A percentile compares a stretch with the other conserved stretches of the same genome.
Evolutionary conservation across 2,329 filamentous ascomycete genomes (phyloP).

Genomic region (Colletotrichum shisoi): DNA sequence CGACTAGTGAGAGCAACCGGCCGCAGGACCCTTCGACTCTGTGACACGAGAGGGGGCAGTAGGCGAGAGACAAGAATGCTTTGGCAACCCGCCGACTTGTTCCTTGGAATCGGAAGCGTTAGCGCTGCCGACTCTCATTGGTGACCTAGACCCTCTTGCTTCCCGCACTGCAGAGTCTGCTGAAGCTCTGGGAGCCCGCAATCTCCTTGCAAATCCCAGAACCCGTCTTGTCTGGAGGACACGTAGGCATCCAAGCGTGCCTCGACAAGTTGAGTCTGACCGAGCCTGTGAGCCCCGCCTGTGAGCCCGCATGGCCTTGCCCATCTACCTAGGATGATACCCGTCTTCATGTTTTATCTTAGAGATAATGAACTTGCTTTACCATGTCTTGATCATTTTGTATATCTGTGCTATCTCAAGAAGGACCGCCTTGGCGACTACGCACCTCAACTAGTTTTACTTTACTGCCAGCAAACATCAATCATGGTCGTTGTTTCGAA

Average conservation of each 20-base stretch:
- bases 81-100: slow-evolving; percentile 11
- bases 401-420: no score
- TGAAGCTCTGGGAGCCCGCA: background rate
- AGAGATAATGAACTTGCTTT: no score
- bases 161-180: slow-evolving; percentile 1
- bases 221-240: no score
- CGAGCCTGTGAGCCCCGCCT: no score
- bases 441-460: background rate
- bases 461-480: background rate
- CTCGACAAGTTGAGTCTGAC: no score
- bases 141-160: background rate
- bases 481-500: background rate
- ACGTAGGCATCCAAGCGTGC: no score
- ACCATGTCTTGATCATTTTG: no score
- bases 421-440: background rate
- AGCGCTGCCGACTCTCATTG: slow-evolving; percentile 10
- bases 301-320: no score
- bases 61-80: slow-evolving; percentile 7
- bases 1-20: slow-evolving; percentile 15
- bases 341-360: no score
- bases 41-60: slow-evolving; percentile 1
- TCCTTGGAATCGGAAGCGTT: slow-evolving; percentile 26
- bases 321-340: no score
- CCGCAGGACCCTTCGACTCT: slow-evolving; percentile 32
- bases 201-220: no score